Conservation (phyloP, 129 eudicot genomes). For the Dittrichia graveolens region DNA sequence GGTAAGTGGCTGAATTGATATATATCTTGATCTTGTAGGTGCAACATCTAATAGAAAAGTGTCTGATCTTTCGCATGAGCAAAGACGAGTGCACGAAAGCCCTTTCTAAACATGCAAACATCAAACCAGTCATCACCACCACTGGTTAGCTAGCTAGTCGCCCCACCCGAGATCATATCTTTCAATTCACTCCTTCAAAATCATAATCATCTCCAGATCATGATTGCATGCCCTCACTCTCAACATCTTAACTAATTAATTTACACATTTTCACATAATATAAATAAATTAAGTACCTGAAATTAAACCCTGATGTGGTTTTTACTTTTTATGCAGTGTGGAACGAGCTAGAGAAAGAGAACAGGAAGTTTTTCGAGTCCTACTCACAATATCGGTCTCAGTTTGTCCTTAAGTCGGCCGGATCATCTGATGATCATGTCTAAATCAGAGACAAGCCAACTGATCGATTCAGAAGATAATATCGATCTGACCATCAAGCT, state of each 20-base stretch:
- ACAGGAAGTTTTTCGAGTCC: slow-evolving; percentile 67
- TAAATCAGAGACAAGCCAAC: slow-evolving; percentile 51
- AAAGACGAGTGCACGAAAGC: slow-evolving; percentile 93
- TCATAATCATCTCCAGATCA: background rate
- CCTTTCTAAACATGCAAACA: slow-evolving; percentile 76
- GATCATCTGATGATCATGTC: slow-evolving; percentile 60
- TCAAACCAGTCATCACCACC: slow-evolving; percentile 76
- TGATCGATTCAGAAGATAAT: slow-evolving; percentile 74
- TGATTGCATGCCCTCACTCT: too few species aligned
- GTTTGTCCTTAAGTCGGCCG: slow-evolving; percentile 28
- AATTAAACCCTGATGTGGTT: background rate
- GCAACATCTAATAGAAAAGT: slow-evolving; percentile 88
- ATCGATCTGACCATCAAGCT: slow-evolving; percentile 38
- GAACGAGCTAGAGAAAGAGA: slow-evolving; percentile 81
- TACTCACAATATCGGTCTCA: slow-evolving; percentile 46
- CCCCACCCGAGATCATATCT: background rate
- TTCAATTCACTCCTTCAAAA: background rate
- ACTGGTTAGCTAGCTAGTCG: slow-evolving; percentile 50
- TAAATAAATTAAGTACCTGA: too few species aligned
- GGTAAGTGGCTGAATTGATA: too few species aligned
- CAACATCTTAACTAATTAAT: too few species aligned
- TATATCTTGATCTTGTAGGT: slow-evolving; percentile 42
- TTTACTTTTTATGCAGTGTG: slow-evolving; percentile 50
- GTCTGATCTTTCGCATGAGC: slow-evolving; percentile 78
- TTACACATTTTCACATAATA: too few species aligned